Evolutionary conservation across 2,329 filamentous ascomycete species (phyloP).

Genomic region (Lithohypha guttulata): DNA sequence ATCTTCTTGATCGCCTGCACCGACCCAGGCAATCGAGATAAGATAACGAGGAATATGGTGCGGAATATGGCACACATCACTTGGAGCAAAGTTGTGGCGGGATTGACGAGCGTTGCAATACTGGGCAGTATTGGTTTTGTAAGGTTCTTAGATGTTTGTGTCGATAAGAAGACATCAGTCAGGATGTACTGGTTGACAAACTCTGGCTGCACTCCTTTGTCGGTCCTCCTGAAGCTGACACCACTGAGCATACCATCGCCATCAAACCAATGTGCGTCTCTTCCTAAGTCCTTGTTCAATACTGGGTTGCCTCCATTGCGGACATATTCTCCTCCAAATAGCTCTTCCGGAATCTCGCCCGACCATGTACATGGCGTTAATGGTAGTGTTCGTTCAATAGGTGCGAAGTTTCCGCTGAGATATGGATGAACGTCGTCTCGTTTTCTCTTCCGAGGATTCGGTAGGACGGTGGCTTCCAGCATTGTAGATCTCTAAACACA

Average conservation of each 20-base stretch:
- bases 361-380: constrained; percentile 48
- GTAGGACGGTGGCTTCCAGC: constrained; percentile 1
- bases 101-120: constrained; percentile 55
- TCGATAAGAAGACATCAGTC: constrained; percentile 54
- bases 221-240: constrained; percentile 45
- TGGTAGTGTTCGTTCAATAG: constrained; percentile 45
- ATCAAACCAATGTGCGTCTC: constrained; percentile 64
- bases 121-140: constrained; percentile 53
- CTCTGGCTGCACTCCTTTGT: constrained; percentile 42
- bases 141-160: constrained; percentile 37
- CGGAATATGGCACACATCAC: constrained; percentile 45
- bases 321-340: constrained; percentile 59
- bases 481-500: too few relatives aligned
- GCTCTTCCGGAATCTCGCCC: constrained; percentile 52
- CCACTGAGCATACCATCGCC: constrained; percentile 65
- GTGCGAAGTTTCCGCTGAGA: constrained; percentile 59
- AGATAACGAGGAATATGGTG: constrained; percentile 46
- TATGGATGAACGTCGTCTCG: constrained; percentile 30
- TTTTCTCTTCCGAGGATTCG: constrained; percentile 11
- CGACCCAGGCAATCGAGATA: constrained; percentile 49
- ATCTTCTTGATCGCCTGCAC: constrained; percentile 52
- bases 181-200: constrained; percentile 61
- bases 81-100: constrained; percentile 41
- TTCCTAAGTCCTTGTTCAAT: constrained; percentile 47
- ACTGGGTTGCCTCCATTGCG: constrained; percentile 62